Evolutionary conservation across 192 early-diverging fungal genomes (phyloP).

Genomic region (Phycomyces nitens): DNA sequence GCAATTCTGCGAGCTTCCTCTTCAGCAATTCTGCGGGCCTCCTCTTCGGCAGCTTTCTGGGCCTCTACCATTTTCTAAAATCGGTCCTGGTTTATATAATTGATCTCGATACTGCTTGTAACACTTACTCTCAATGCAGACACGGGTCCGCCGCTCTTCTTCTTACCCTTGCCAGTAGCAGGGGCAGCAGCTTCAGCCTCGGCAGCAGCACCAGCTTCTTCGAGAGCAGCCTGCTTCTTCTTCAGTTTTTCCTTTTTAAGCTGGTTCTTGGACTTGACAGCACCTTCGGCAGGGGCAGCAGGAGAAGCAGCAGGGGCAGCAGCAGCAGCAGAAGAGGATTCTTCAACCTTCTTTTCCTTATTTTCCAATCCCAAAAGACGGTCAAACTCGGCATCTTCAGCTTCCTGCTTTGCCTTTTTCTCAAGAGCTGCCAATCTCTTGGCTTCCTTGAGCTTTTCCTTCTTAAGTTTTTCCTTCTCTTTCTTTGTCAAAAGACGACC

Average conservation of each 20-base stretch:
- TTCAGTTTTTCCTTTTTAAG: slow-evolving; percentile 57
- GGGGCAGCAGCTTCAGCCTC: slow-evolving; percentile 21
- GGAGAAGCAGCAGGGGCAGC: slow-evolving; percentile 40
- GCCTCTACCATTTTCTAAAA: slow-evolving; percentile 70
- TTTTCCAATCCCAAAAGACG: slow-evolving; percentile 29
- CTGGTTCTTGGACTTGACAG: slow-evolving; percentile 41
- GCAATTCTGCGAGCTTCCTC: slow-evolving; percentile 64
- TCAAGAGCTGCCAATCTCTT: slow-evolving; percentile 46
- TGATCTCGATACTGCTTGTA: slow-evolving; percentile 1
- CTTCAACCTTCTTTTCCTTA: slow-evolving; percentile 33
- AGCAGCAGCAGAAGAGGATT: slow-evolving; percentile 30
- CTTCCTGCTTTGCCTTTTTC: slow-evolving; percentile 40
- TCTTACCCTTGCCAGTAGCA: slow-evolving; percentile 45
- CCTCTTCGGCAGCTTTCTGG: slow-evolving; percentile 75
- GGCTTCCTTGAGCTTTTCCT: slow-evolving; percentile 65
- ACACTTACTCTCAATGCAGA: slow-evolving; percentile 48
- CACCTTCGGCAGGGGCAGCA: slow-evolving; percentile 32
- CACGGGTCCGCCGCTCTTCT: slow-evolving; percentile 54
- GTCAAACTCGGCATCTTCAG: slow-evolving; percentile 35
- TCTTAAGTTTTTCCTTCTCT: slow-evolving; percentile 83
- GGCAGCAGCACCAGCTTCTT: slow-evolving; percentile 39
- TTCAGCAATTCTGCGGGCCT: slow-evolving; percentile 57
- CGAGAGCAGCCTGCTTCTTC: slow-evolving; percentile 47
- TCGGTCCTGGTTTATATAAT: slow-evolving; percentile 20
- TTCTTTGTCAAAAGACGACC: slow-evolving; percentile 76